These are phyloP conservation scores for Tubosaeta sp. DNA, from an alignment of 768 basidiomycete genomes.

Conservation along the genomic window DNA sequence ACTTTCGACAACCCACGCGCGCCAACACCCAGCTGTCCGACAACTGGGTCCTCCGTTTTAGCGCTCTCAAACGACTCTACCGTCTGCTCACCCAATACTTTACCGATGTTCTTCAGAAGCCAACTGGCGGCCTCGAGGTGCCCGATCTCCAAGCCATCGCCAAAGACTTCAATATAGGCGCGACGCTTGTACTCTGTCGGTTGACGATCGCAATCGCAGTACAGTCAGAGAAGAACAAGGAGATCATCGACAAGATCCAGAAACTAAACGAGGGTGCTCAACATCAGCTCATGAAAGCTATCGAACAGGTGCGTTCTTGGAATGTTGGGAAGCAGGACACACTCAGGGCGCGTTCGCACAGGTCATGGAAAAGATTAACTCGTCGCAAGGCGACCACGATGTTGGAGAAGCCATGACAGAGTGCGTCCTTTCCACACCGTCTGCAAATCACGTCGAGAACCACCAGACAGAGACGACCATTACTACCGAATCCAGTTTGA, in stretches of 20 bases:
- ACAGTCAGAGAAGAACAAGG: conserved; percentile 84
- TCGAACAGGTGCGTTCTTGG: conserved; percentile 68
- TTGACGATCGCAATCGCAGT: conserved; percentile 83
- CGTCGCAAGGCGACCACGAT: conserved; percentile 44
- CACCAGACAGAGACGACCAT: conserved; percentile 67
- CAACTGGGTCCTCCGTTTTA: conserved; percentile 89
- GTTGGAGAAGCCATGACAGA: conserved; percentile 71
- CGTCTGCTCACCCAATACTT: conserved; percentile 88
- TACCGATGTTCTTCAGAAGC: conserved; percentile 77
- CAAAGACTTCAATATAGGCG: conserved; percentile 62
- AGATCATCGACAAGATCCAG: conserved; percentile 88
- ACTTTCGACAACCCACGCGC: conserved; percentile 65
- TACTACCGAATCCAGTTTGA: conserved; percentile 85
- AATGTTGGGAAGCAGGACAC: background rate
- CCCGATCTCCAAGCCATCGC: conserved; percentile 86
- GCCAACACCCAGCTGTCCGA: conserved; percentile 62
- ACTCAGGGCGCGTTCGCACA: conserved; percentile 25
- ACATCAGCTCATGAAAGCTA: conserved; percentile 87
- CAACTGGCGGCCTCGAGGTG: conserved; percentile 72
- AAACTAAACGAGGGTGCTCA: conserved; percentile 78
- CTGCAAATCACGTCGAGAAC: conserved; percentile 10
- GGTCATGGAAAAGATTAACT: conserved; percentile 73
- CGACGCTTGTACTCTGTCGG: conserved; percentile 72
- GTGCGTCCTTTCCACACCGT: conserved; percentile 41
- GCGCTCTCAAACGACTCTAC: conserved; percentile 78